Base-by-base conservation (phyloP, 495 filamentous ascomycete genomes). In the Staphylotrichum longicolle region DNA sequence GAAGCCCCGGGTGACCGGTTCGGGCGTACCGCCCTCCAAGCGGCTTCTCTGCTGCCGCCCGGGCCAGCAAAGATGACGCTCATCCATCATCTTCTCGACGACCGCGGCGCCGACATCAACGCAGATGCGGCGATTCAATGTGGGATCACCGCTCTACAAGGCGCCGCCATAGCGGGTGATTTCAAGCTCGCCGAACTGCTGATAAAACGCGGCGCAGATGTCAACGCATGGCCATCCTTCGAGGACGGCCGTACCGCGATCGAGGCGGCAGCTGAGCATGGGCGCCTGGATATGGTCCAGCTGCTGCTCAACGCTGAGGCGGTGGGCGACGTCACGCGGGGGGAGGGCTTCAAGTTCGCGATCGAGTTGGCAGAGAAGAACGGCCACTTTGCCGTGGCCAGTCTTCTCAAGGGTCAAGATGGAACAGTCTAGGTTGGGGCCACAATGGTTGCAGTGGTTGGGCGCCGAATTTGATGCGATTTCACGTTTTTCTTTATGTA, bases 221-320 rank as follows among this genome's bases (percentile, higher is more conserved):
- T 41, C 7, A 54, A 54, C 15, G 51, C 37, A 4, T 27, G n/a
- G 51, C 51, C 51, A 3, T 20, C 51, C 2, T 27, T 27, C 3
- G 3, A 9, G 0, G n/a, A 54, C 0, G 51, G 51, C 5, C 51
- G 51, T 2, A 41, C 35, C 3, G 51, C 51, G 0, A 20, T 54
- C 11, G 51, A 54, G 11, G 51, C 14, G 14, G 51, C 51, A 3
- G 51, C 51, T 30, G 51, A 54, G 37, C 51, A 54, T 30, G 51
- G 51, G 3, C 34, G 51, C 0, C 7, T 54, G 35, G 51, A 54
- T 30, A 54, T 54, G 51, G 37, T 41, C 3, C 35, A 41, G n/a
- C 35, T 54, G 35, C 15, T 54, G 37, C 34, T 54, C 7, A 54
- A 54, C 27, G 51, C 51, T 5, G 51, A 35, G 32, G 49, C 49